These are phyloP conservation scores for Penicillium sp. DNA, from an alignment of 2,329 filamentous ascomycete species.

Conservation along the genomic window DNA sequence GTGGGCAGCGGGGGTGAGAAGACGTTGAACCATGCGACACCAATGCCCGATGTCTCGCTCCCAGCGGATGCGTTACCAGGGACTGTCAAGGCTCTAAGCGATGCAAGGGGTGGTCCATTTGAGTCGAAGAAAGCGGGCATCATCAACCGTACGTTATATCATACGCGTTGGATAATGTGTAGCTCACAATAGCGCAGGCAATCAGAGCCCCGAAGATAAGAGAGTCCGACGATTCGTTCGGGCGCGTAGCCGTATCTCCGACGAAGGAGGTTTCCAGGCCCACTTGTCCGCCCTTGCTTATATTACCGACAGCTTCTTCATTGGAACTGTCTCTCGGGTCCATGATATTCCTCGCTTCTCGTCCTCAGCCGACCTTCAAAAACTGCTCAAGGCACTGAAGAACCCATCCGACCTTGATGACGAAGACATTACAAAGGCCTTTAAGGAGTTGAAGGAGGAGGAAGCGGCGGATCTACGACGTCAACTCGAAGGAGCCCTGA, in stretches of 20 bases:
- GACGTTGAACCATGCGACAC: slow-evolving; percentile 65
- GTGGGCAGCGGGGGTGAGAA: slow-evolving; percentile 56
- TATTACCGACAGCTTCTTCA: slow-evolving; percentile 90
- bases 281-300: slow-evolving; percentile 89
- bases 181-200: slow-evolving; percentile 36
- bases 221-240: slow-evolving; percentile 60
- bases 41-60: slow-evolving; percentile 56
- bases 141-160: slow-evolving; percentile 48
- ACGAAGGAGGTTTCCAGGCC: slow-evolving; percentile 71
- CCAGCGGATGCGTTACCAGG: slow-evolving; percentile 36
- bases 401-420: slow-evolving; percentile 47
- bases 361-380: slow-evolving; percentile 47
- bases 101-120: slow-evolving; percentile 53
- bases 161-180: background rate
- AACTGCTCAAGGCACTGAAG: slow-evolving; percentile 40
- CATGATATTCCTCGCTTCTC: slow-evolving; percentile 78
- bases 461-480: slow-evolving; percentile 42
- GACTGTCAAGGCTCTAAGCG: slow-evolving; percentile 30
- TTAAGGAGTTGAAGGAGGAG: slow-evolving; percentile 45
- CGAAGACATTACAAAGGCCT: slow-evolving; percentile 39
- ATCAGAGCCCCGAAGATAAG: slow-evolving; percentile 63
- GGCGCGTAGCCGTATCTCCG: slow-evolving; percentile 66
- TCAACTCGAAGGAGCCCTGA: slow-evolving; percentile 36
- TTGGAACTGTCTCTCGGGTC: slow-evolving; percentile 80
- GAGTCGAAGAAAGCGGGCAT: slow-evolving; percentile 59